A percentile compares a stretch with the other conserved stretches of the same genome.
These are phyloP conservation scores for Carex arenaria DNA, from an alignment of 202 grass and related monocot species.

Conservation along the genomic window DNA sequence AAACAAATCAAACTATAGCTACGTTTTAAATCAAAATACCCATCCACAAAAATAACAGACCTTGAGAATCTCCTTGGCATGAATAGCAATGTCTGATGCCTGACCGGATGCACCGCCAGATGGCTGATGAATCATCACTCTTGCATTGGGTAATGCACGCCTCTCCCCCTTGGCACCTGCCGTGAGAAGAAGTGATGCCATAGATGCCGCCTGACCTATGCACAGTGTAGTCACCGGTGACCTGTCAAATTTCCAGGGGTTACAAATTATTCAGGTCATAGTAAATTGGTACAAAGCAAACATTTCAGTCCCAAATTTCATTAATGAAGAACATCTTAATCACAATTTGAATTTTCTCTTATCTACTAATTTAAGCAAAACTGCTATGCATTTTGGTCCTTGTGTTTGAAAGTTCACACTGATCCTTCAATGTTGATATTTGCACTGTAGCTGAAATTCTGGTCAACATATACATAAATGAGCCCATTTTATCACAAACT, in stretches of 20 bases:
- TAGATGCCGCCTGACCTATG: conserved; percentile 92
- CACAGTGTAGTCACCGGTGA: conserved; percentile 91
- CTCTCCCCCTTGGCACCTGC: conserved; percentile 69
- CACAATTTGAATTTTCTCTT: not conserved
- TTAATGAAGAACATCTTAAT: not conserved
- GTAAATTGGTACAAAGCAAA: not conserved
- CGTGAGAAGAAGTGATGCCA: conserved; percentile 88
- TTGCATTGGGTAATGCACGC: conserved; percentile 69
- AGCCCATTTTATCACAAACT: not conserved
- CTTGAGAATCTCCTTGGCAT: conserved; percentile 96
- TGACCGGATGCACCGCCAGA: conserved; percentile 69
- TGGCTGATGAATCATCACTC: conserved; percentile 98
- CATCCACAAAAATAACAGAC: conserved; percentile 1
- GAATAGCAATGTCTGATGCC: conserved; percentile 82
- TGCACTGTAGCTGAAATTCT: not conserved
- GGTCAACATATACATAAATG: not conserved
- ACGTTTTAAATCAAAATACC: not conserved
- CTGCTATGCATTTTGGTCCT: not conserved
- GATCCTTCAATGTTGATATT: not conserved
- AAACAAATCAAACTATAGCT: not conserved
- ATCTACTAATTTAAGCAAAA: not conserved
- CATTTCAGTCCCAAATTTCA: not conserved
- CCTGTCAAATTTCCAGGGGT: not conserved
- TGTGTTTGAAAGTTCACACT: not conserved
- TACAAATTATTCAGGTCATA: not conserved